Conservation (phyloP, 768 basidiomycete species). For the Porphyrellus cyaneotinctus region DNA sequence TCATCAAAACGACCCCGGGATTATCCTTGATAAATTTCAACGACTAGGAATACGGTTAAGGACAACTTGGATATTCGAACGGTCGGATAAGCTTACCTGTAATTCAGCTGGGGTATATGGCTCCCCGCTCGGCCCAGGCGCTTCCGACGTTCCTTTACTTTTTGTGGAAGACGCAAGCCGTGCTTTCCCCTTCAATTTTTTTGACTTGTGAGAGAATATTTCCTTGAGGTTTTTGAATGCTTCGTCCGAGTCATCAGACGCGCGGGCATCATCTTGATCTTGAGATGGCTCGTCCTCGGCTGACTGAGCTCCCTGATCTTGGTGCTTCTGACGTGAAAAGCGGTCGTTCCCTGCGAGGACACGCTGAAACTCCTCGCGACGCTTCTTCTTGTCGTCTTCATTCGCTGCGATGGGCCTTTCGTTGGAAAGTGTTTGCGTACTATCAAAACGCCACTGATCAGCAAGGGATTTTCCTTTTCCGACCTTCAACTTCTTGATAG, state of each 20-base stretch:
- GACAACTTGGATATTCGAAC: background rate
- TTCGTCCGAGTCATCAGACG: constrained; percentile 42
- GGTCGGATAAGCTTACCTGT: constrained; percentile 42
- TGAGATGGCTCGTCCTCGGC: constrained; percentile 22
- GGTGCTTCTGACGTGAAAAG: constrained; percentile 26
- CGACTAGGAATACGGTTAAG: constrained; percentile 16
- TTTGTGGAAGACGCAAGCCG: constrained; percentile 24
- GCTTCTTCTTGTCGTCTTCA: constrained; percentile 45
- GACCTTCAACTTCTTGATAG: constrained; percentile 29
- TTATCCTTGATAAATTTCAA: constrained; percentile 60
- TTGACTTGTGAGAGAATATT: constrained; percentile 40
- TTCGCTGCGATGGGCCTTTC: constrained; percentile 14
- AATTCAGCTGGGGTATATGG: constrained; percentile 74
- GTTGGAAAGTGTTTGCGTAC: constrained; percentile 8
- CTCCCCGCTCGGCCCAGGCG: constrained; percentile 63
- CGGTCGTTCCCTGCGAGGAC: constrained; percentile 45
- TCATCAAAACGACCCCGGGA: constrained; percentile 64
- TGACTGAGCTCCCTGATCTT: constrained; percentile 12
- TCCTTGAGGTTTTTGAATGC: constrained; percentile 46
- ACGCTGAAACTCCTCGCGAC: constrained; percentile 46
- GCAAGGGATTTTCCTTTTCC: constrained; percentile 18
- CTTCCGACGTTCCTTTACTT: constrained; percentile 36
- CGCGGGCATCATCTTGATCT: constrained; percentile 25
- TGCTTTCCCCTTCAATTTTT: constrained; percentile 36
- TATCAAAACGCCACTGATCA: constrained; percentile 46